Conservation (phyloP, 768 basidiomycete genomes). For the Calocera viscosa region DNA sequence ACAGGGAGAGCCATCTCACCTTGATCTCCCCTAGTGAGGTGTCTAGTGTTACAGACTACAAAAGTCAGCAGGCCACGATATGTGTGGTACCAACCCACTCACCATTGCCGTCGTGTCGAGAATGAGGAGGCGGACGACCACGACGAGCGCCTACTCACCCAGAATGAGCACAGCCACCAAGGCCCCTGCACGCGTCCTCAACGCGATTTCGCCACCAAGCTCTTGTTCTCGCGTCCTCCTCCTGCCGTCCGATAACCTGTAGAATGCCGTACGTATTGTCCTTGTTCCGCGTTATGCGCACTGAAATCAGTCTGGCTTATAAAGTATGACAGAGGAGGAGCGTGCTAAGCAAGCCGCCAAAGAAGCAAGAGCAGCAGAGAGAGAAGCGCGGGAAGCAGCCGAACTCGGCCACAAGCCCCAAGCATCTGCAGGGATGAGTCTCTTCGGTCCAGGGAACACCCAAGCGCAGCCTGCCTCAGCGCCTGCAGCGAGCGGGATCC, state of each 20-base stretch:
- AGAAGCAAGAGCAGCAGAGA: slow-evolving; percentile 5
- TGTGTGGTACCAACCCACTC: background rate
- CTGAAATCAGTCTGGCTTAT: background rate
- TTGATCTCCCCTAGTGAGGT: slow-evolving; percentile 93
- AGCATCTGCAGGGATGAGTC: background rate
- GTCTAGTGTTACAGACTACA: slow-evolving; percentile 84
- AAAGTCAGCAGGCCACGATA: background rate
- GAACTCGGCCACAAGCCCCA: background rate
- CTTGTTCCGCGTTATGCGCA: background rate
- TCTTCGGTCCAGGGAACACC: background rate
- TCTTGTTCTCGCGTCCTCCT: too few relatives aligned
- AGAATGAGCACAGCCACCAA: too few relatives aligned
- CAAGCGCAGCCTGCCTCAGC: background rate
- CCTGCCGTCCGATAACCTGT: background rate
- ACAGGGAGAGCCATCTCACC: slow-evolving; percentile 32
- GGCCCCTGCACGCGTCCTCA: too few relatives aligned
- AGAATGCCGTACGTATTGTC: background rate
- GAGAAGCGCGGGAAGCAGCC: slow-evolving; percentile 1
- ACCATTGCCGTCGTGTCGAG: background rate
- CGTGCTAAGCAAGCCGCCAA: slow-evolving; percentile 5
- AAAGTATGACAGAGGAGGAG: slow-evolving; percentile 5
- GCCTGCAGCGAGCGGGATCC: background rate
- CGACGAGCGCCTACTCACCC: background rate
- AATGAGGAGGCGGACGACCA: background rate
- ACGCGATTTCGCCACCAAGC: too few relatives aligned